Evolutionary conservation across 192 early-diverging fungal species (phyloP).

Genomic region (Gaertneriomyces semiglobifer): DNA sequence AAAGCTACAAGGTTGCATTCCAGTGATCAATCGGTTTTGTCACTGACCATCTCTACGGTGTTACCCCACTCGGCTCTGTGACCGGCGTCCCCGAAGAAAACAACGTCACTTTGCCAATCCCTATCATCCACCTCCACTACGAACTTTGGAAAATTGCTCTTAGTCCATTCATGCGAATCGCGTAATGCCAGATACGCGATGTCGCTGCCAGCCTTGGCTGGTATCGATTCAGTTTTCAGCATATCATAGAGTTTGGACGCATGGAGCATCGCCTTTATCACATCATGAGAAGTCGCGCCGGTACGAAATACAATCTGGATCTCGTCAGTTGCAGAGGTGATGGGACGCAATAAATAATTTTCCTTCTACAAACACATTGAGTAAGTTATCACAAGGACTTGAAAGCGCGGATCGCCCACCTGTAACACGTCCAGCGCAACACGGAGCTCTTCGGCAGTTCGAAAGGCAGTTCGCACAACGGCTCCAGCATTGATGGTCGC

Average conservation of each 20-base stretch:
- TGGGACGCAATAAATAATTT: slow-evolving; percentile 56
- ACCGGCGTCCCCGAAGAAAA: slow-evolving; percentile 56
- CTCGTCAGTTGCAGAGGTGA: slow-evolving; percentile 21
- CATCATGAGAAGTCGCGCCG: slow-evolving; percentile 51
- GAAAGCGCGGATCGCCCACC: slow-evolving; percentile 27
- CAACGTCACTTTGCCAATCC: slow-evolving; percentile 57
- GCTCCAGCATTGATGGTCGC: slow-evolving; percentile 47
- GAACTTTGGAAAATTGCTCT: slow-evolving; percentile 46
- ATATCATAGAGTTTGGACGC: slow-evolving; percentile 24
- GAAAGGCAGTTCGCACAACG: slow-evolving; percentile 45
- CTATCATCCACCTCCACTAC: slow-evolving; percentile 47
- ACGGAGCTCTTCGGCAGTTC: slow-evolving; percentile 33
- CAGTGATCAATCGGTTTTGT: too few relatives aligned
- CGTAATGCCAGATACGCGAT: slow-evolving; percentile 7
- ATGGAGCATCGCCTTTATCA: slow-evolving; percentile 60
- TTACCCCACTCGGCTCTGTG: slow-evolving; percentile 29
- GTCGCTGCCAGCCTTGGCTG: not conserved
- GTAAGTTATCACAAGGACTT: not conserved
- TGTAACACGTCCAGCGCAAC: slow-evolving; percentile 39
- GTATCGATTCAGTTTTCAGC: slow-evolving; percentile 12
- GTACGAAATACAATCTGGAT: slow-evolving; percentile 51
- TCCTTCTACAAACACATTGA: slow-evolving; percentile 40
- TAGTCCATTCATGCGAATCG: slow-evolving; percentile 45
- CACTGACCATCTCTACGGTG: not conserved
- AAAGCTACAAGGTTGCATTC: too few relatives aligned